Percentiles rank a stretch among this genome's conserved stretches.
Evolutionary conservation across 2,329 filamentous ascomycete genomes (phyloP).

Genomic region (Tolypocladium tropicale): DNA sequence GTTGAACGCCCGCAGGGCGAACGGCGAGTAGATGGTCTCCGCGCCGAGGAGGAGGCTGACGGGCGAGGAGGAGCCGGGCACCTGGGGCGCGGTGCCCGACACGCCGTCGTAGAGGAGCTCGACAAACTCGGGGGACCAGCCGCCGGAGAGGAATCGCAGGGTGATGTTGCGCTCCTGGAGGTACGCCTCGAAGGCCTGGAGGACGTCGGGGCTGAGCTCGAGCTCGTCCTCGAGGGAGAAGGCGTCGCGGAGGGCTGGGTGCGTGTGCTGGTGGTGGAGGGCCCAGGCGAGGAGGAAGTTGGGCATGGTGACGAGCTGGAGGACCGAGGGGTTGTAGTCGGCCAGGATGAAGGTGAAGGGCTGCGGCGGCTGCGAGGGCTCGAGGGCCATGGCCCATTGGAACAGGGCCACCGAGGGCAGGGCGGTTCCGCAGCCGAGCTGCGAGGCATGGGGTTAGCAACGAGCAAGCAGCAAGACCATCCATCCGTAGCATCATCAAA

Average conservation of each 20-base stretch:
- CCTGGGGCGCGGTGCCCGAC: slow-evolving; percentile 4
- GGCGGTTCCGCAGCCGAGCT: slow-evolving; percentile 73
- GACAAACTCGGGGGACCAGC: slow-evolving; percentile 59
- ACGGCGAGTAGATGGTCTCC: slow-evolving; percentile 76
- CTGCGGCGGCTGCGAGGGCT: slow-evolving; percentile 3
- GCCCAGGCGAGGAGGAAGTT: slow-evolving; percentile 67
- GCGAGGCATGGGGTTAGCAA: slow-evolving; percentile 9
- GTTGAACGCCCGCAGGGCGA: slow-evolving; percentile 58
- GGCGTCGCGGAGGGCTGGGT: slow-evolving; percentile 29
- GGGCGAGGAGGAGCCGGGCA: not conserved
- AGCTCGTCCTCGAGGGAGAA: slow-evolving; percentile 49
- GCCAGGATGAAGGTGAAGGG: slow-evolving; percentile 54
- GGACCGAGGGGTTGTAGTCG: slow-evolving; percentile 71
- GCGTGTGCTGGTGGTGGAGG: slow-evolving; percentile 27
- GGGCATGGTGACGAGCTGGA: slow-evolving; percentile 69
- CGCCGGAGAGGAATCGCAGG: slow-evolving; percentile 62
- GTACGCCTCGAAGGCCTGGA: slow-evolving; percentile 46
- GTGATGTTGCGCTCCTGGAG: slow-evolving; percentile 40
- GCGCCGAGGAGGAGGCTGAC: slow-evolving; percentile 55
- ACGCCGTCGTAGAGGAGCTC: slow-evolving; percentile 38
- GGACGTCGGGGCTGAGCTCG: slow-evolving; percentile 48
- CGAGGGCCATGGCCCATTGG: slow-evolving; percentile 40
- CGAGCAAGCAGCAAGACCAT: not conserved
- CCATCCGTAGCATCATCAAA: not conserved
- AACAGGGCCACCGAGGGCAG: slow-evolving; percentile 64